Percentiles rank a stretch among this genome's conserved stretches.
These are phyloP conservation scores for Heracleum sosnowskyi DNA, from an alignment of 129 eudicot genomes.

Conservation along the genomic window DNA sequence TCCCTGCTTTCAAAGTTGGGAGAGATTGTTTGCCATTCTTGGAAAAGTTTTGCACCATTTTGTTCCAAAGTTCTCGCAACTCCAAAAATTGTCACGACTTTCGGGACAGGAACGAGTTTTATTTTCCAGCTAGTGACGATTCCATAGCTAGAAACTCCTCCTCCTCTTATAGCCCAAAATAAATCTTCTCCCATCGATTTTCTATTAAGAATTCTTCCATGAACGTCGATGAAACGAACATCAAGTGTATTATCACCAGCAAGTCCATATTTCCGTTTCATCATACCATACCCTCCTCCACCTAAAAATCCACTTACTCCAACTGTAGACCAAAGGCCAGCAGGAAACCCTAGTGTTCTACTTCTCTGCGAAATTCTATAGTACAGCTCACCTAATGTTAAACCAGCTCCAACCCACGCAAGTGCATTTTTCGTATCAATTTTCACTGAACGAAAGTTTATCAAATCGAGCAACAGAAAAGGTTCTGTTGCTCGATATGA, in stretches of 20 bases:
- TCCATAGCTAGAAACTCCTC: conserved; percentile 3
- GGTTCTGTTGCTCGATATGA: conserved; percentile 1
- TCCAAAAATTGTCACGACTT: conserved; percentile 10
- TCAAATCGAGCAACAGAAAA: not conserved
- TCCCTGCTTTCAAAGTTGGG: conserved; percentile 12
- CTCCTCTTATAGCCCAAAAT: not conserved
- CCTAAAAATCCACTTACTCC: not conserved
- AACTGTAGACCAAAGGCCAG: conserved; percentile 6
- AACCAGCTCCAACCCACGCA: not conserved
- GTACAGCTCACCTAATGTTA: not conserved
- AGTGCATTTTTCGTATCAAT: not conserved
- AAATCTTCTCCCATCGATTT: conserved; percentile 9
- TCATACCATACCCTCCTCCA: conserved; percentile 6
- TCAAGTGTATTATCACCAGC: conserved; percentile 2
- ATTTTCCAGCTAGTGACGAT: conserved; percentile 3
- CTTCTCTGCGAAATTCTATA: not conserved
- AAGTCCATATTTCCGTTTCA: not conserved
- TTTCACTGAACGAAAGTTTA: not conserved
- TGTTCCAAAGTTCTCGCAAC: conserved; percentile 3
- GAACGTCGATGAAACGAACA: conserved; percentile 1
- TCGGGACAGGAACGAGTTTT: conserved; percentile 5
- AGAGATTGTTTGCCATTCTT: conserved; percentile 20
- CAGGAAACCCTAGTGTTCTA: not conserved
- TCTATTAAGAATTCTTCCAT: conserved; percentile 6
- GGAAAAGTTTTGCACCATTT: not conserved